These are phyloP conservation scores for Pilaira anomala DNA, from an alignment of 192 early-diverging fungal species.

Conservation along the genomic window DNA sequence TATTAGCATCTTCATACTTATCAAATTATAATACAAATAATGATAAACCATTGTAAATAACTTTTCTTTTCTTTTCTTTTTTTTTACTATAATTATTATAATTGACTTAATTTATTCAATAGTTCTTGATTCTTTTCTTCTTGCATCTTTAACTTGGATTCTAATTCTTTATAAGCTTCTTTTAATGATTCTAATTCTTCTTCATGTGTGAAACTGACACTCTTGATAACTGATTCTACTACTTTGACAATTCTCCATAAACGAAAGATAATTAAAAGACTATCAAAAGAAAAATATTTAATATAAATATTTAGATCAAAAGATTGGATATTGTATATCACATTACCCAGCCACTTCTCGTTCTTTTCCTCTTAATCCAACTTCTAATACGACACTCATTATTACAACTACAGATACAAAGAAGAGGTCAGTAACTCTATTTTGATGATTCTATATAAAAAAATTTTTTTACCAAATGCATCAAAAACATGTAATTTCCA, in stretches of 20 bases:
- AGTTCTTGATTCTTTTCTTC: conserved; percentile 5
- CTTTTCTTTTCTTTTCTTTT: no score
- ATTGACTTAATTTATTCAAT: background rate
- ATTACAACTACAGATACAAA: conserved; percentile 34
- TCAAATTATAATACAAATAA: conserved; percentile 21
- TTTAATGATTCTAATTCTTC: conserved; percentile 4
- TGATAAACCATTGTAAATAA: conserved; percentile 5
- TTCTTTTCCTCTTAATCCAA: conserved; percentile 49
- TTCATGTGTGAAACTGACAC: conserved; percentile 26
- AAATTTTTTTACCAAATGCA: conserved; percentile 32
- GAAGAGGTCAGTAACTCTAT: background rate
- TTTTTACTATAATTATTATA: background rate
- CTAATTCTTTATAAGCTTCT: conserved; percentile 11
- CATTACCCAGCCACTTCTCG: conserved; percentile 46
- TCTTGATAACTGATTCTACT: conserved; percentile 44
- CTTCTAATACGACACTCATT: conserved; percentile 48
- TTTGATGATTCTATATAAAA: background rate
- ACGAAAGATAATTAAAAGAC: conserved; percentile 53
- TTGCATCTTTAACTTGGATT: background rate
- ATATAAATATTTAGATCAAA: background rate
- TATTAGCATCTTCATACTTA: conserved; percentile 36
- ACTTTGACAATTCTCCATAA: conserved; percentile 54
- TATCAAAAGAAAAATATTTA: conserved; percentile 1
- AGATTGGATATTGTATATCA: background rate
- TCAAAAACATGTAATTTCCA: conserved; percentile 49